Conservation (phyloP, 192 early-diverging fungal genomes). For the Entophlyctis helioformis region DNA sequence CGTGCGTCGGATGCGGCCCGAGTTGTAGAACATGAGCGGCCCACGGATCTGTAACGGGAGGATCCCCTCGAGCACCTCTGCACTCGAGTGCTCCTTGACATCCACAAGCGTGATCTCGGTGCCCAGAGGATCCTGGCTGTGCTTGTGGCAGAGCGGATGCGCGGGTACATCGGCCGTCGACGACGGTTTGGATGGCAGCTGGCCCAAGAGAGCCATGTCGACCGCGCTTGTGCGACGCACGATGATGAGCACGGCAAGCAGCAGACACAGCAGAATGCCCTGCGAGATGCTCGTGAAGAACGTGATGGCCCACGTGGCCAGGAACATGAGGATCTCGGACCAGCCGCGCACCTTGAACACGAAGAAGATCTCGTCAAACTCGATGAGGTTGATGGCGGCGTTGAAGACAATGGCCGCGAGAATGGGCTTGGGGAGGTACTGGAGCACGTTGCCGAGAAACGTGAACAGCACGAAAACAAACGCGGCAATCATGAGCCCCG, state of each 20-base stretch:
- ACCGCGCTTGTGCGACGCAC: conserved; percentile 12
- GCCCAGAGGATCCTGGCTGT: not conserved
- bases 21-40: conserved; percentile 29
- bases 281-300: conserved; percentile 10
- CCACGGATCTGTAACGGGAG: conserved; percentile 14
- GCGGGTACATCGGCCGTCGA: not conserved
- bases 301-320: conserved; percentile 17
- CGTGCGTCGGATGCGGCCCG: conserved; percentile 15
- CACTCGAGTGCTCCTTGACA: conserved; percentile 20
- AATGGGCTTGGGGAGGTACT: conserved; percentile 65
- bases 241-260: conserved; percentile 16
- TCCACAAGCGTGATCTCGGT: conserved; percentile 6
- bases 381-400: conserved; percentile 67
- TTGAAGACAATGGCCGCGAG: conserved; percentile 72
- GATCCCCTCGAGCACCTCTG: conserved; percentile 16
- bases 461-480: conserved; percentile 65
- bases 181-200: conserved; percentile 1
- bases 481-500: conserved; percentile 55
- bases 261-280: conserved; percentile 20
- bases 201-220: conserved; percentile 21
- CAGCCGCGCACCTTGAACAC: conserved; percentile 30
- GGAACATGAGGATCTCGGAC: conserved; percentile 13
- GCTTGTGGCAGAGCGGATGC: not conserved
- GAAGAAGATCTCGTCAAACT: conserved; percentile 66
- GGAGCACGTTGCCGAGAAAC: conserved; percentile 56